These are phyloP conservation scores for Barnettozyma botsteinii DNA, from an alignment of 805 yeast species.

Conservation along the genomic window DNA sequence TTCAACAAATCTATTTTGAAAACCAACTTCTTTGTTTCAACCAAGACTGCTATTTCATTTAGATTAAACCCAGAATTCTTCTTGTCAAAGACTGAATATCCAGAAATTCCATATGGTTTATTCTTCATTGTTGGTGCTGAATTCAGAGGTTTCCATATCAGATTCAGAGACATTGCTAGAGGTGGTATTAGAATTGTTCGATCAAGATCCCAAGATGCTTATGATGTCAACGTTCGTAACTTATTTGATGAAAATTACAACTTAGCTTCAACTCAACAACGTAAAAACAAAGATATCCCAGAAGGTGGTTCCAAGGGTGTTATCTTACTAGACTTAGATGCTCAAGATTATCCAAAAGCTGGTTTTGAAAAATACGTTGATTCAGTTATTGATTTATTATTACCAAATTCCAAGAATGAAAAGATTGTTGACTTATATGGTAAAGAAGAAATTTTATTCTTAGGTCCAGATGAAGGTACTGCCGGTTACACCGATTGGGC, in stretches of 20 bases:
- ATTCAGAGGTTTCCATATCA: slow-evolving; percentile 93
- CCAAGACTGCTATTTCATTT: slow-evolving; percentile 93
- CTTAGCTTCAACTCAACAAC: slow-evolving; percentile 92
- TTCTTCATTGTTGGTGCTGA: slow-evolving; percentile 94
- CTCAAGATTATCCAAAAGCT: slow-evolving; percentile 73
- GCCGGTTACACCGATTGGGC: slow-evolving; percentile 98
- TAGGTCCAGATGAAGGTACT: slow-evolving; percentile 99
- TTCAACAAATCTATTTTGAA: slow-evolving; percentile 86
- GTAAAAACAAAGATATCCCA: slow-evolving; percentile 96
- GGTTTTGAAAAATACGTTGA: slow-evolving; percentile 93
- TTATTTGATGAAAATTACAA: slow-evolving; percentile 95
- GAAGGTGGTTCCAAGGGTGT: slow-evolving; percentile 99
- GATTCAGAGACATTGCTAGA: slow-evolving; percentile 95
- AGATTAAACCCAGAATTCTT: slow-evolving; percentile 74
- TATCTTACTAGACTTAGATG: slow-evolving; percentile 63
- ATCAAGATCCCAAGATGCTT: slow-evolving; percentile 80
- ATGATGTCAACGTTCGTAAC: slow-evolving; percentile 76
- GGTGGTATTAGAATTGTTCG: slow-evolving; percentile 97
- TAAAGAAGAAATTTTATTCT: slow-evolving; percentile 83
- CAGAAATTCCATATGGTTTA: slow-evolving; percentile 91
- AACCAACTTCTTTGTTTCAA: slow-evolving; percentile 89
- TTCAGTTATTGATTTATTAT: slow-evolving; percentile 74
- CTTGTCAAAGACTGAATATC: slow-evolving; percentile 81
- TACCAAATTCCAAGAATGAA: slow-evolving; percentile 79
- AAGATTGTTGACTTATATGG: slow-evolving; percentile 78